Evolutionary conservation across 1,139 yeast genomes (phyloP), one percentile per base, ranked within the genome.

Genomic region (Geotrichum bryndzae): DNA sequence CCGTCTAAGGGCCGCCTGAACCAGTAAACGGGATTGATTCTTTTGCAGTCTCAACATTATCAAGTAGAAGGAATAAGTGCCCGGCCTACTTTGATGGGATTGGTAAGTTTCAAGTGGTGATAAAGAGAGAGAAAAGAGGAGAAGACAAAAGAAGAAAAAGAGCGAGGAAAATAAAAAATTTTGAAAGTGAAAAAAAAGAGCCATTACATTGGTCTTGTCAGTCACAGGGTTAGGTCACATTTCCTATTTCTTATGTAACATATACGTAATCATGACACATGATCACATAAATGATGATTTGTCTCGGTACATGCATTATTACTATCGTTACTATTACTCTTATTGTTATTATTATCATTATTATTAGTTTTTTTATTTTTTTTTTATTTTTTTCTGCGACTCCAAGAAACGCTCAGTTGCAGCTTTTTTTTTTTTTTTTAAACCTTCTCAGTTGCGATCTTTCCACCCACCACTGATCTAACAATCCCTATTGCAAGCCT

Each of bases 31-130:
- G 27, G 58, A 27, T 35, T 55, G 61, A 33, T 35, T 46, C 33
- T 38, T 56, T 51, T 56, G 62, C 27, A 60, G 31, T 60, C 62
- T 56, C 62, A 60, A 51, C 62, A 60, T 60, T 4, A 8, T 51
- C 48, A 41, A 41, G 48, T 41, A 15, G 48, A 41, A 41, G 23
- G 22, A 41, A 18, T 5, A 15, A n/a, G 22, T 41, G n/a, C 18
- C 48, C 48, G 48, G 48, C 10, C 48, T 41, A 41, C 48, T 41
- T 15, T n/a, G 22, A 41, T 41, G 22, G 22, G 18, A n/a, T 15
- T n/a, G 48, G 18, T 13, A 11, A 13, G 45, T 38, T 15, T 13
- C 18, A 38, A 5, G 18, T 41, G 22, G 48, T 41, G 48, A 41
- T 41, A 18, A 41, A 41, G 18, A 15, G 48, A 41, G n/a, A 41